These are phyloP conservation scores for Oryza meyeriana DNA, from an alignment of 176 grass and related monocot species.

Conservation along the genomic window DNA sequence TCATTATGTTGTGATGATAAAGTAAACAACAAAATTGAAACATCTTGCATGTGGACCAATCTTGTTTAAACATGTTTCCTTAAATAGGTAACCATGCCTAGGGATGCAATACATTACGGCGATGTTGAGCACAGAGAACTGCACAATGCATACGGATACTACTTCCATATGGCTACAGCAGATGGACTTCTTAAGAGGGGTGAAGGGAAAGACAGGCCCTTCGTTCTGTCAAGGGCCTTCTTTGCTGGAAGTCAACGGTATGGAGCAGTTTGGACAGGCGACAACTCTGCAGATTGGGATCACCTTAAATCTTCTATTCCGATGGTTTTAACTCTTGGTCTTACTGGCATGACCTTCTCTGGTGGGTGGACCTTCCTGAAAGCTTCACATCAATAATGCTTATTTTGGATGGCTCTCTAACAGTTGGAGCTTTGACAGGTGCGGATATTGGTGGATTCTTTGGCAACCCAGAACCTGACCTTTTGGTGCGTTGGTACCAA, in stretches of 20 bases:
- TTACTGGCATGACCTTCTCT: conserved; percentile 87
- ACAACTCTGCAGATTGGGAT: conserved; percentile 92
- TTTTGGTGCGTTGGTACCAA: conserved; percentile 97
- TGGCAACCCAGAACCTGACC: conserved; percentile 82
- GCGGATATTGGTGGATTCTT: conserved; percentile 97
- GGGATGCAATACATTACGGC: conserved; percentile 80
- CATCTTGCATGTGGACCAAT: not conserved
- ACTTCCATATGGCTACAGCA: conserved; percentile 98
- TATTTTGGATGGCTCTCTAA: conserved; percentile 11
- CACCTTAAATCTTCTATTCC: conserved; percentile 92
- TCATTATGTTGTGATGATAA: not conserved
- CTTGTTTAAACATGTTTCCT: conserved; percentile 11
- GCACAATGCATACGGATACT: conserved; percentile 98
- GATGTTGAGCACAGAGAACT: conserved; percentile 89
- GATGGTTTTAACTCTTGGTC: conserved; percentile 94
- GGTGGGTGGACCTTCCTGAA: conserved; percentile 49
- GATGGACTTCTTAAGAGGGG: conserved; percentile 84
- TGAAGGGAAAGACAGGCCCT: conserved; percentile 89
- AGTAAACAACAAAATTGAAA: not conserved
- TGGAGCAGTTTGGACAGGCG: conserved; percentile 92
- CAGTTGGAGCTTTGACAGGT: conserved; percentile 49
- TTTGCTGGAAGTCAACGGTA: conserved; percentile 92
- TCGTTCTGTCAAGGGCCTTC: conserved; percentile 91
- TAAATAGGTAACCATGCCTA: conserved; percentile 88
- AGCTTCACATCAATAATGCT: conserved; percentile 5